These are phyloP conservation scores for Dunaliella sp. DNA, from an alignment of 139 green algal genomes.

Conservation along the genomic window DNA sequence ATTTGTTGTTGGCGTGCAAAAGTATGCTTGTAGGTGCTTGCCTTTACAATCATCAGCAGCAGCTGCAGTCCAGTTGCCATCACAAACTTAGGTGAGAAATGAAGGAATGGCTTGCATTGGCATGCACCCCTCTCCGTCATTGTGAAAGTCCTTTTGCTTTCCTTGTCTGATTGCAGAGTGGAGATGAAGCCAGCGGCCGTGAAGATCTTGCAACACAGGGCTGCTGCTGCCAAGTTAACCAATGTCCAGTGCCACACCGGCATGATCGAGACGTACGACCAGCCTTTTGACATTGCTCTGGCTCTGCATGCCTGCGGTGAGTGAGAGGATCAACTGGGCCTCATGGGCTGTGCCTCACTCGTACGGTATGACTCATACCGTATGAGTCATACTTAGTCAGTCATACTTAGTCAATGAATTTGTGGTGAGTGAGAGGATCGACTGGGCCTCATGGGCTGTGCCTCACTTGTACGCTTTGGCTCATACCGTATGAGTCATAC, in stretches of 20 bases:
- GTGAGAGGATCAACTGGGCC: neutral
- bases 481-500: no score
- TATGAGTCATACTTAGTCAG: no score
- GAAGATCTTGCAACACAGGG: slow-evolving; percentile 48
- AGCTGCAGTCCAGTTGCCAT: no score
- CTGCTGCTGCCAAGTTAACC: slow-evolving; percentile 40
- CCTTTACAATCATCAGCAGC: no score
- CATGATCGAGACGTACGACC: slow-evolving; percentile 52
- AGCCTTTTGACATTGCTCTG: slow-evolving; percentile 63
- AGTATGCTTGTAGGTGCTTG: no score
- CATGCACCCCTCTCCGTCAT: no score
- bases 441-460: neutral
- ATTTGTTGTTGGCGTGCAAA: no score
- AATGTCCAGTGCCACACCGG: slow-evolving; percentile 46
- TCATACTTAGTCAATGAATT: no score
- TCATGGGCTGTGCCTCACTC: neutral
- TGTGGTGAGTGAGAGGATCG: slow-evolving; percentile 33
- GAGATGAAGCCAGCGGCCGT: slow-evolving; percentile 72
- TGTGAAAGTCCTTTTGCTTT: neutral
- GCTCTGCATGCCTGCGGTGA: slow-evolving; percentile 69
- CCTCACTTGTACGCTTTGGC: neutral
- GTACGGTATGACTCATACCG: no score
- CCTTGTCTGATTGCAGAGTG: slow-evolving; percentile 20
- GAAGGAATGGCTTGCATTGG: no score
- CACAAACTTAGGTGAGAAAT: no score